Evolutionary conservation across 257 asterid genomes (phyloP).

Genomic region (Solanum boliviense): DNA sequence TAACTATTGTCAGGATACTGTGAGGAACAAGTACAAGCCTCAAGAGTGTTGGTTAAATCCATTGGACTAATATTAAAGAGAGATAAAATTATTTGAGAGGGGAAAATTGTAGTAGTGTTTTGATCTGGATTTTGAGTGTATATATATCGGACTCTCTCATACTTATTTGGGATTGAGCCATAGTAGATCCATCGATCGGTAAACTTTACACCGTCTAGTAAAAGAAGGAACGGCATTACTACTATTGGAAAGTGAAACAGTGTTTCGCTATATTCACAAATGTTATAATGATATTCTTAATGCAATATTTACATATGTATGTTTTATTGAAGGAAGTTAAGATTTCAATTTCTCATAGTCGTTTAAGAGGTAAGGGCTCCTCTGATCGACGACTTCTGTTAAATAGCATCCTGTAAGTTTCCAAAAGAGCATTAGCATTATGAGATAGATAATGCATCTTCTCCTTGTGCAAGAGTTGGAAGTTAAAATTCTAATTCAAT

Average conservation of each 20-base stretch:
- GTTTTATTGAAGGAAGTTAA: background rate
- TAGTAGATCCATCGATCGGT: background rate
- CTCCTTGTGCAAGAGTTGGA: background rate
- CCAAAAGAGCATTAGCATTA: background rate
- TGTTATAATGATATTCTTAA: background rate
- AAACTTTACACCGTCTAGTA: background rate
- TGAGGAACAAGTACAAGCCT: conserved; percentile 52
- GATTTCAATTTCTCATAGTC: background rate
- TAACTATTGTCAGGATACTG: conserved; percentile 65
- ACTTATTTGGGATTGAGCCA: background rate
- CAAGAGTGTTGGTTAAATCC: conserved; percentile 82
- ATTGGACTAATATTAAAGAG: conserved; percentile 25
- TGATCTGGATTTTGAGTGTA: background rate
- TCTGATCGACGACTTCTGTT: background rate
- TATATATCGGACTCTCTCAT: background rate
- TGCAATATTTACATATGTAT: background rate
- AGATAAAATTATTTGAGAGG: background rate
- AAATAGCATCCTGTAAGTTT: background rate
- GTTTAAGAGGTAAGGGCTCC: background rate
- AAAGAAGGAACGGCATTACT: background rate
- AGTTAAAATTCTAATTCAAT: background rate
- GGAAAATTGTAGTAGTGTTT: background rate
- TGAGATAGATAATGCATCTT: background rate
- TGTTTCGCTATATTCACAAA: background rate
- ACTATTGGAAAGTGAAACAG: background rate